Evolutionary conservation across 139 green algal genomes (phyloP), one percentile per base, ranked within the genome.

Genomic region (Asterochloris sp.): DNA sequence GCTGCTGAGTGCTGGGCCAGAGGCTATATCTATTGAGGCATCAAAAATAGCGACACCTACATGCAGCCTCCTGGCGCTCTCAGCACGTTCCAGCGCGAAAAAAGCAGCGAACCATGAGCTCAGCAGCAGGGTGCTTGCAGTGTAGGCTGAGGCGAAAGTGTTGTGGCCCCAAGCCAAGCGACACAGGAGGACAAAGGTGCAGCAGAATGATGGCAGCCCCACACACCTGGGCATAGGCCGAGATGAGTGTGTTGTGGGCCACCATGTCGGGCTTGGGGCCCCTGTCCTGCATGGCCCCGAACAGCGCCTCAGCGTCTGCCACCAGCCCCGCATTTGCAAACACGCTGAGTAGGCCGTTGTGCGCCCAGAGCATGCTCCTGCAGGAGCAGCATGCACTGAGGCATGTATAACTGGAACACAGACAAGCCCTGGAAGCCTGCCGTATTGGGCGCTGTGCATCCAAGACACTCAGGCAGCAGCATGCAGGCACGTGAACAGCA

Each of bases 271-370:
- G 90, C 21, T 17, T 4, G 24, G 89, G 91, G 10, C 91, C 91
- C 77, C 89, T 87, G 12, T 38, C 73, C 60, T 85, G 71, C 83
- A 91, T 91, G 73, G 54, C 64, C 23, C 77, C 24, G n/a, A 89
- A 85, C 16, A 94, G 29, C 17, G 54, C 69, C 62, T 83, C 71
- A 10, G 90, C 85, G 16, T 80, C 71, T 27, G 82, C 60, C 62
- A 86, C 78, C 69, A 76, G 28, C 12, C 86, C 86, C 10, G 77
- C 13, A 0, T 64, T 69, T 13, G 75, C 86, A 76, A 88, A 79
- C 77, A 87, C 83, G 73, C 91, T 82, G 62, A 94, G 64, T 66
- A 93, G 83, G 1, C 86, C 74, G 77, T 91, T 93, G 84, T 90
- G 89, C 9, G 90, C 91, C 13, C 85, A 26, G 12, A 84, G 78